Conservation (phyloP, 1,284 basidiomycete species). For the Ceratobasidium sp. region DNA sequence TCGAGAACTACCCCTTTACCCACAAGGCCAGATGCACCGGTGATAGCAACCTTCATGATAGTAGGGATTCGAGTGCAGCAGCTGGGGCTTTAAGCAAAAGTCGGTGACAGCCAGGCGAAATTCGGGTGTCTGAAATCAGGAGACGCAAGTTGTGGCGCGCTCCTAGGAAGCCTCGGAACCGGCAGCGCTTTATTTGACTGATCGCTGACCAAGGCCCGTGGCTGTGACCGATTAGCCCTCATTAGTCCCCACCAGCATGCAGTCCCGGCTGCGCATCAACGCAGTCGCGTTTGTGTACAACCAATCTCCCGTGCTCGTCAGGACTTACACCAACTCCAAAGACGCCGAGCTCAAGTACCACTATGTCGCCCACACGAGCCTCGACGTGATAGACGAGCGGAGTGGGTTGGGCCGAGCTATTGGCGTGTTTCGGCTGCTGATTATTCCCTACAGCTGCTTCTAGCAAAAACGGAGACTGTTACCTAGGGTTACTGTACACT, state of each 20-base stretch:
- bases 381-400: slow-evolving; percentile 44
- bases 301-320: slow-evolving; percentile 42
- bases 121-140: slow-evolving; percentile 16
- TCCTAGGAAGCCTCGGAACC: slow-evolving; percentile 9
- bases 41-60: slow-evolving; percentile 50
- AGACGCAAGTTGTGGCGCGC: slow-evolving; percentile 26
- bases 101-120: background rate
- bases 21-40: slow-evolving; percentile 49
- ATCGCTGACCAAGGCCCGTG: slow-evolving; percentile 4
- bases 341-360: slow-evolving; percentile 43
- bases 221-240: background rate
- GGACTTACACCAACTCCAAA: slow-evolving; percentile 37
- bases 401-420: slow-evolving; percentile 34
- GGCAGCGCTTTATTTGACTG: slow-evolving; percentile 17
- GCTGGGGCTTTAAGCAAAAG: background rate
- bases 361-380: slow-evolving; percentile 43
- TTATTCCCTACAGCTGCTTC: slow-evolving; percentile 47
- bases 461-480: slow-evolving; percentile 71
- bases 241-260: background rate
- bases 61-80: background rate
- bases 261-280: slow-evolving; percentile 37
- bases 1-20: slow-evolving; percentile 46
- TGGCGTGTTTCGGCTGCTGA: background rate
- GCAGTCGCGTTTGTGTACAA: slow-evolving; percentile 41
- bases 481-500: slow-evolving; percentile 76